Evolutionary conservation across 257 asterid species (phyloP).

Genomic region (Sherardia arvensis): DNA sequence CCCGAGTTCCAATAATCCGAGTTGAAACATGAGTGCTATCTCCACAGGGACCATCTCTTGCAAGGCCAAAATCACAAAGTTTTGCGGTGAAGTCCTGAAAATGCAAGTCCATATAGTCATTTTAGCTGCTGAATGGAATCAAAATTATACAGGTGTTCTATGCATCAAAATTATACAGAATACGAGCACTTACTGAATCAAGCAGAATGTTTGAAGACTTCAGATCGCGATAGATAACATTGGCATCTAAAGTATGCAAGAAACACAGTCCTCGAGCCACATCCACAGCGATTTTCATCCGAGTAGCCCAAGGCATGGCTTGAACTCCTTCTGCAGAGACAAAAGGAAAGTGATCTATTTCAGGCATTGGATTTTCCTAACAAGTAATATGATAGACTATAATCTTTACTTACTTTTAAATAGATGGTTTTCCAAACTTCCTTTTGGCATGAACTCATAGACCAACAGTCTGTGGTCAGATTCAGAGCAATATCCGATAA

Average conservation of each 20-base stretch:
- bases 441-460: constrained; percentile 63
- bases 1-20: constrained; percentile 52
- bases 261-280: constrained; percentile 56
- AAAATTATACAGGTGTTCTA: not conserved
- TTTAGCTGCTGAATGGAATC: not conserved
- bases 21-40: constrained; percentile 68
- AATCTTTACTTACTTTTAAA: constrained; percentile 38
- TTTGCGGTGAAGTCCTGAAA: constrained; percentile 59
- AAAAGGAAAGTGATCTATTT: not conserved
- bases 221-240: constrained; percentile 56
- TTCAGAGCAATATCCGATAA: constrained; percentile 67
- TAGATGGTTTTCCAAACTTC: constrained; percentile 73
- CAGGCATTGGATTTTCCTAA: not conserved
- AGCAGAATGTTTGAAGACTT: constrained; percentile 59
- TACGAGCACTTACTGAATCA: constrained; percentile 43
- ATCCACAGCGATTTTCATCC: constrained; percentile 47
- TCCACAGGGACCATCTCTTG: constrained; percentile 61
- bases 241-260: constrained; percentile 48
- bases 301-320: constrained; percentile 46
- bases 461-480: constrained; percentile 50
- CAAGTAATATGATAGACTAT: not conserved
- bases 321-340: constrained; percentile 49
- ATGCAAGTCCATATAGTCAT: constrained; percentile 3
- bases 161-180: not conserved
- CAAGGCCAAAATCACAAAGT: constrained; percentile 69